phyloP scores from a whole-genome alignment of 1,139 yeast genomes.

The Candida sanyaensis region DNA sequence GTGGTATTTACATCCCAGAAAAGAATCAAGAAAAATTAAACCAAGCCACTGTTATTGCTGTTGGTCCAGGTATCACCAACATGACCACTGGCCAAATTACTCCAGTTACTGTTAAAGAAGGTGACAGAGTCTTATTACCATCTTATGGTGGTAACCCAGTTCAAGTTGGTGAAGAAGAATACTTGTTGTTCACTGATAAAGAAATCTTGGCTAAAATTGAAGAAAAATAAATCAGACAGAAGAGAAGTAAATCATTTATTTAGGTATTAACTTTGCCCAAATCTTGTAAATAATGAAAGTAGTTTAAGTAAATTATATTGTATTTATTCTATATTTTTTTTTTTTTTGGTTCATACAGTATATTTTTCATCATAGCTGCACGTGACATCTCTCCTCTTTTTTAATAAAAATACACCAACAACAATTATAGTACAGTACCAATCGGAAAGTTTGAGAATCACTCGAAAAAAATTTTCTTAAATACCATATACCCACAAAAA shows the following conservation, averaged over 20 bases:
- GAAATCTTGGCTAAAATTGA: slow-evolving; percentile 92
- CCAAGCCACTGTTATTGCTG: slow-evolving; percentile 77
- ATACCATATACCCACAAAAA: too few relatives aligned
- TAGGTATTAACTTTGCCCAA: not conserved
- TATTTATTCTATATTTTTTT: too few relatives aligned
- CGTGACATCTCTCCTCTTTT: not conserved
- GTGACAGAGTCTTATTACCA: slow-evolving; percentile 93
- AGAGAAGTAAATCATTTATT: too few relatives aligned
- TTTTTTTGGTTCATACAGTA: not conserved
- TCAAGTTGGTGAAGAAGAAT: slow-evolving; percentile 84
- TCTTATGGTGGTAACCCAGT: slow-evolving; percentile 85
- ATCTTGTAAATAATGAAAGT: slow-evolving; percentile 2
- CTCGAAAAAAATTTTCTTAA: too few relatives aligned
- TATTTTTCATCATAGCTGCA: not conserved
- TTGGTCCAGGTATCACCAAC: slow-evolving; percentile 80
- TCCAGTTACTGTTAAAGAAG: slow-evolving; percentile 74
- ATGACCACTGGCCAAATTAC: slow-evolving; percentile 65
- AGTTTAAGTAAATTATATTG: not conserved
- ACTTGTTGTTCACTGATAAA: slow-evolving; percentile 78
- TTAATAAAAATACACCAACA: not conserved
- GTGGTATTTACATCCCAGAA: slow-evolving; percentile 95
- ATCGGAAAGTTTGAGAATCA: too few relatives aligned
- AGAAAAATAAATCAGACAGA: slow-evolving; percentile 15
- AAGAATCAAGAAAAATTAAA: slow-evolving; percentile 92
- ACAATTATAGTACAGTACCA: too few relatives aligned